Conservation (phyloP, 2,329 filamentous ascomycete species). For the Penicillium olsonii region DNA sequence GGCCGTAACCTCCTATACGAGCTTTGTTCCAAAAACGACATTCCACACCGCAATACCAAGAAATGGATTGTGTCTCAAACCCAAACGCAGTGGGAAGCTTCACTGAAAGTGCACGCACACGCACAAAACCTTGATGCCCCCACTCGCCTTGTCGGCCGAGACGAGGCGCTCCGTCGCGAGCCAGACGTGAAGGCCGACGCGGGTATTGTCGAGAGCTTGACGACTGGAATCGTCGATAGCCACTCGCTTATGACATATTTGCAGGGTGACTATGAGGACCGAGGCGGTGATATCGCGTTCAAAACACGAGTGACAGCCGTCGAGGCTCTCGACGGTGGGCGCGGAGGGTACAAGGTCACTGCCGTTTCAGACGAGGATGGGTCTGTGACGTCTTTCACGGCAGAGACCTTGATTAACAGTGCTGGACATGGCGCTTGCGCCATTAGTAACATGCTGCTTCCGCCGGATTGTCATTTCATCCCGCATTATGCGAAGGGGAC, state of each 20-base stretch:
- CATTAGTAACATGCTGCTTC: conserved; percentile 79
- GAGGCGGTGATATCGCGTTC: conserved; percentile 73
- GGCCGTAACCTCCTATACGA: conserved; percentile 78
- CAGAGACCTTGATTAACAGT: conserved; percentile 78
- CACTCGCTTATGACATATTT: conserved; percentile 83
- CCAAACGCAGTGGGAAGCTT: conserved; percentile 64
- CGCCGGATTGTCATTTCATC: conserved; percentile 51
- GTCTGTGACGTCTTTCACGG: conserved; percentile 59
- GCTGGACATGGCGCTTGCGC: conserved; percentile 77
- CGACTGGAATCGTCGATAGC: conserved; percentile 87
- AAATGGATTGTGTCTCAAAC: conserved; percentile 97
- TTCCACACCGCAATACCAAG: conserved; percentile 73
- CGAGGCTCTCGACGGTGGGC: conserved; percentile 46
- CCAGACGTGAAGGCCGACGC: conserved; percentile 71
- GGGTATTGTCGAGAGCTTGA: conserved; percentile 79
- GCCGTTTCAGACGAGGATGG: conserved; percentile 48
- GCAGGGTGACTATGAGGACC: conserved; percentile 73
- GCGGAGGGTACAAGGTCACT: conserved; percentile 72
- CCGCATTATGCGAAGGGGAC: conserved; percentile 90
- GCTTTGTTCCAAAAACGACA: conserved; percentile 67
- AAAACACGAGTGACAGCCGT: conserved; percentile 66
- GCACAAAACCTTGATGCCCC: conserved; percentile 62
- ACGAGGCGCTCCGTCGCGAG: conserved; percentile 66
- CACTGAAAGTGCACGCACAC: conserved; percentile 54
- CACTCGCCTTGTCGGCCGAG: conserved; percentile 65